phyloP scores from a whole-genome alignment of 148 eudicot species.

The Vaccinium macrocarpon region DNA sequence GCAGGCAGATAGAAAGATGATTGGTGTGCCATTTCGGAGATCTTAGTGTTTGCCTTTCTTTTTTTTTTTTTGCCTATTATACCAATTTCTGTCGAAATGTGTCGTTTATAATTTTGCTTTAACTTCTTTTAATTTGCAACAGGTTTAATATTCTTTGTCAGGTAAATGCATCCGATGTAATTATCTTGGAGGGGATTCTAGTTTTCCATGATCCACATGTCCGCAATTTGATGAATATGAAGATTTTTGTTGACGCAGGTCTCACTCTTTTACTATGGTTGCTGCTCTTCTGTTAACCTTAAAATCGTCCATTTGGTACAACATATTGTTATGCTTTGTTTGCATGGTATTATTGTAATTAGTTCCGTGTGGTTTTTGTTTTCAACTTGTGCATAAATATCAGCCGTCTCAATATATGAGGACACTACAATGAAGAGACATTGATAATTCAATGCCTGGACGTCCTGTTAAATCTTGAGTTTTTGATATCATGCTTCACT shows the following conservation, averaged over 20 bases:
- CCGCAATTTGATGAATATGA: constrained; percentile 87
- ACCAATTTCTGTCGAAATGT: not conserved
- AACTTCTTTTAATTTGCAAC: not conserved
- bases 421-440: not conserved
- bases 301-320: not conserved
- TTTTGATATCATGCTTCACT: constrained; percentile 4
- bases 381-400: not conserved
- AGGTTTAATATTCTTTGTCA: constrained; percentile 23
- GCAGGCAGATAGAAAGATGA: not conserved
- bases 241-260: constrained; percentile 98
- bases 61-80: not conserved
- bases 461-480: not conserved
- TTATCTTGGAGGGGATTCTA: constrained; percentile 92
- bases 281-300: not conserved
- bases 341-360: not conserved
- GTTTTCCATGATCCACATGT: constrained; percentile 91
- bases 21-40: not conserved
- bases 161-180: constrained; percentile 97
- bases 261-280: constrained; percentile 14
- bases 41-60: not conserved
- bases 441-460: not conserved
- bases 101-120: not conserved
- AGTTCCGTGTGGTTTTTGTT: not conserved
- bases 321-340: not conserved
- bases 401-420: not conserved